Base-by-base conservation (phyloP, 2,329 filamentous ascomycete species). In the Trichoderma hamatum region DNA sequence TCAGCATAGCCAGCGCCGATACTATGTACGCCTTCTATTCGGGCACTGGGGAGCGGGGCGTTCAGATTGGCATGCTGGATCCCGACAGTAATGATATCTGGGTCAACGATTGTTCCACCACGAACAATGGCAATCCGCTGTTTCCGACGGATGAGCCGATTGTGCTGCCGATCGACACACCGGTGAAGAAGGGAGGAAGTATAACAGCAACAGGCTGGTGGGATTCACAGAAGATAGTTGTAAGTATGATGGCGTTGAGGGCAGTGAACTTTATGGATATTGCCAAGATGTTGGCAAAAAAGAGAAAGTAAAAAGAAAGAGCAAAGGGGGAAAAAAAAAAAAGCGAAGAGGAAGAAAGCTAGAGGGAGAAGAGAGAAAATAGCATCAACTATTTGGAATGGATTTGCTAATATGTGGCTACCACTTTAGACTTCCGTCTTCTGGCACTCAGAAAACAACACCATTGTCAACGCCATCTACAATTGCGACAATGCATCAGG, bases 141-240 rank as follows among this genome's bases (percentile, higher is more conserved):
- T 67, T 67, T n/a, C 64, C 64, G 1, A 67, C 54, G 3, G 13
- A 32, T 3, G 16, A 2, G 4, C 64, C 54, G 10, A 28, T 26
- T 36, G 64, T 67, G 21, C 54, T 67, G 28, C 28, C 30, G 9
- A 28, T 39, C 0, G 6, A 5, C 1, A 28, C 49, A 5, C 24
- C 49, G 64, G 39, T 54, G 54, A 67, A 67, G 39, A 34, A 13
- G 28, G 54, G 54, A 30, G 36, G 36, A 7, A 36, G 51, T 10
- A 26, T 59, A 1, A 39, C 64, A 43, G 64, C 64, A 30, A 67
- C 64, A 26, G 64, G 64, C 64, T 67, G 64, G 64, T 67, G 64
- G 64, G 64, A 67, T 21, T 56, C 51, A 7, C 30, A 36, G 2
- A 28, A 59, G 3, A 54, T 67, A 11, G 24, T 59, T 36, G 64